Conservation (phyloP, 2,329 filamentous ascomycete species). For the Xylariaceae sp. region DNA sequence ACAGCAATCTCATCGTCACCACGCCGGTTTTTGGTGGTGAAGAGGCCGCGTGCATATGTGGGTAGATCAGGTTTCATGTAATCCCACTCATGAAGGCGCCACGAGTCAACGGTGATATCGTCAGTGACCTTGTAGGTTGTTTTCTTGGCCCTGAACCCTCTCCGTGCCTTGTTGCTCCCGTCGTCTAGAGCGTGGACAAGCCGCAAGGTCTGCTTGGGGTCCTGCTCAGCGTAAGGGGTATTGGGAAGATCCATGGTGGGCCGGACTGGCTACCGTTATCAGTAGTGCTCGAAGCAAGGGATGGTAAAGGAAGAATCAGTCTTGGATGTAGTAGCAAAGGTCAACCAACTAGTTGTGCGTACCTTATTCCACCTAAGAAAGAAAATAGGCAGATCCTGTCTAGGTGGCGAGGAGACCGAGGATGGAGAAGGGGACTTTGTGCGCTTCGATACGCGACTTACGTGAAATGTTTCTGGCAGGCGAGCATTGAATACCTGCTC, state of each 20-base stretch:
- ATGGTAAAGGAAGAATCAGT: neutral
- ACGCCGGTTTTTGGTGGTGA: conserved; percentile 69
- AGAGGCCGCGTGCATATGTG: conserved; percentile 88
- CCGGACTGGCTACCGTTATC: conserved; percentile 4
- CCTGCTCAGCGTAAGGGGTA: conserved; percentile 64
- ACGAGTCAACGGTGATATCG: conserved; percentile 73
- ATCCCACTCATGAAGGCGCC: conserved; percentile 92
- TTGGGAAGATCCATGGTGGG: conserved; percentile 35
- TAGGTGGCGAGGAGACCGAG: too few relatives aligned
- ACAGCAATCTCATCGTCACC: conserved; percentile 73
- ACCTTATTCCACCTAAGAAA: neutral
- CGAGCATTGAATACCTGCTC: neutral
- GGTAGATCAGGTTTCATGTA: conserved; percentile 86
- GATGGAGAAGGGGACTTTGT: neutral
- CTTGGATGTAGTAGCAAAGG: conserved; percentile 1
- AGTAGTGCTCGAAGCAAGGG: neutral
- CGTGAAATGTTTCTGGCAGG: neutral
- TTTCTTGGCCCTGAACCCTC: conserved; percentile 71
- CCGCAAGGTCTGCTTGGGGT: conserved; percentile 60
- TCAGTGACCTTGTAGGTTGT: conserved; percentile 67
- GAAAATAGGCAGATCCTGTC: too few relatives aligned
- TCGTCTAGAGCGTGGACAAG: conserved; percentile 63
- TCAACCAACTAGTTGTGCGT: conserved; percentile 4
- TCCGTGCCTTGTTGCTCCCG: conserved; percentile 53
- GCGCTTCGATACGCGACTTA: neutral